Evolutionary conservation across 1,139 yeast species (phyloP), one percentile per base, ranked within the genome.

Genomic region (Diutina pseudorugosa): DNA sequence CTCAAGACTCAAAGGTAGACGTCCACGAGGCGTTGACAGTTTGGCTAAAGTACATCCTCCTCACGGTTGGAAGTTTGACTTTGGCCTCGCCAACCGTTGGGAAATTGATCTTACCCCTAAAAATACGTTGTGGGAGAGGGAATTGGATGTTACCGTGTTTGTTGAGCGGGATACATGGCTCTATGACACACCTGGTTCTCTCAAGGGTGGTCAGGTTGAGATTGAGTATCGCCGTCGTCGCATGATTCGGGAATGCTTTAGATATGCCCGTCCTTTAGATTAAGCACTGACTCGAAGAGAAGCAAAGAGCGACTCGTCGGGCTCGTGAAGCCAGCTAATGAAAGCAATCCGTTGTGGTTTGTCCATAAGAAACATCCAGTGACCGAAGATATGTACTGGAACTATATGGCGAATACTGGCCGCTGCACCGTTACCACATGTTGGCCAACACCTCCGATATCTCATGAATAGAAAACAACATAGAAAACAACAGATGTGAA

Each of bases 61-160:
- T 0, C 66, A 67, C 14, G 84, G 81, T 14, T 90, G 97, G 97
- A 73, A 73, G 56, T 90, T 83, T 65, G 84, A 79, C 54, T 61
- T 69, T 59, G 74, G 72, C 4, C 69, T 67, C 27, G 80, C 79
- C 42, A 72, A 75, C 48, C 72, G 72, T n/a, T 90, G 97, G 97
- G 67, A 67, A 50, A 69, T 83, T 11, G 96, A 88, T 61, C 59
- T 62, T 11, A 62, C 76, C 27, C 81, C 86, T 0, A 60, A 59
- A 1, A 60, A 61, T 1, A 87, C 94, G 82, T 71, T 82, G 4
- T 56, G 61, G 0, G 77, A 74, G 41, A 69, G 85, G 51, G 74
- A 57, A 53, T 42, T 51, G 47, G 51, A 54, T 51, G 8, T 58
- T 61, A 51, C 68, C 44, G 53, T 42, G 42, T 54, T 70, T 16